Evolutionary conservation across 2,329 filamentous ascomycete genomes (phyloP), one percentile per base, ranked within the genome.

Genomic region (Bimuria novae-zelandiae): DNA sequence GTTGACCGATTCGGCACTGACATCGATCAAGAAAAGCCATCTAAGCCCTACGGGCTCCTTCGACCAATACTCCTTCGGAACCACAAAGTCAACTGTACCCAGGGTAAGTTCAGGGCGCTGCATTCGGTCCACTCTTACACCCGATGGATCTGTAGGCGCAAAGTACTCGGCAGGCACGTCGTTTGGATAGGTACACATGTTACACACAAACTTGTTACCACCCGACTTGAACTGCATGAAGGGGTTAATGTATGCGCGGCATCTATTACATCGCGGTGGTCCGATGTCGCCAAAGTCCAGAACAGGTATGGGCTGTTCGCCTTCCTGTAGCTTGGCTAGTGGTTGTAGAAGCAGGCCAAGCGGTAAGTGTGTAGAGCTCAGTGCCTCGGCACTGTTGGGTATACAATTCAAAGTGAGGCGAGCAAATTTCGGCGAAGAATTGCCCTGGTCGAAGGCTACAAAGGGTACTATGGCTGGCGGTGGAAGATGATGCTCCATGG

Each of bases 11-110:
- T 97, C 93, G 62, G 95, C 90, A 4, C 90, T 94, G 35, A 95
- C 92, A 73, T 99, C 94, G 52, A 99, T 89, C 58, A 97, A 74
- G 73, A 99, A 99, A 10, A 99, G 78, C 84, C 89, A 96, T 54
- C 88, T 86, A 64, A 97, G 73, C 21, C 90, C 92, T 12, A 94
- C 89, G 0, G 94, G 94, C 71, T 95, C 89, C 73, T 93, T 94
- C 21, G 91, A 93, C 90, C 92, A 99, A 77, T 99, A 99, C 76
- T 99, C 94, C 77, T 97, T 97, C 14, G 94, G 94, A 12, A 99
- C 95, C 55, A 94, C 82, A 70, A 96, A 99, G 71, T 99, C 94
- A 40, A 97, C 93, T 0, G 94, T 97, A 32, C 94, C 94, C 51
- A 90, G 84, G 65, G 88, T 90, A 65, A 99, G 80, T 76, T 99